phyloP scores from a whole-genome alignment of 1,139 yeast species.

The Kodamaea plutei region DNA sequence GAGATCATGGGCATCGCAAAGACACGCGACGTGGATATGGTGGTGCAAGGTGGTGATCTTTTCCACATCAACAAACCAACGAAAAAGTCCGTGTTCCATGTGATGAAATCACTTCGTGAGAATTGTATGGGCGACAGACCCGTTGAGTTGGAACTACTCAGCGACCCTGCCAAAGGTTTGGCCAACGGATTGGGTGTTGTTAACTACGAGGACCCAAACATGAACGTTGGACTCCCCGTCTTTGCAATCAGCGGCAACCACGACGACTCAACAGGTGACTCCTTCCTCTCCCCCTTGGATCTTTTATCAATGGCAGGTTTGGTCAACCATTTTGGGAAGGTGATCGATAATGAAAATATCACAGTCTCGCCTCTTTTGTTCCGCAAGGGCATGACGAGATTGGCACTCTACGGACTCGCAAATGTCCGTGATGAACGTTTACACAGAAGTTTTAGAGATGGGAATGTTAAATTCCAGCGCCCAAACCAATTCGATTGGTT shows the following conservation, averaged over 20 bases:
- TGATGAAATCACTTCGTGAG: constrained; percentile 64
- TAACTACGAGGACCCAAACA: constrained; percentile 86
- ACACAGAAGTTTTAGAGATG: constrained; percentile 76
- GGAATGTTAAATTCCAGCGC: constrained; percentile 70
- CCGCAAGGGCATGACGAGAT: constrained; percentile 74
- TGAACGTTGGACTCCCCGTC: constrained; percentile 86
- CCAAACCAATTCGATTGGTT: constrained; percentile 76
- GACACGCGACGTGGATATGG: constrained; percentile 76
- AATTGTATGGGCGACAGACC: constrained; percentile 86
- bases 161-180: constrained; percentile 67
- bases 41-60: constrained; percentile 88
- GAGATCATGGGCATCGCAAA: constrained; percentile 78
- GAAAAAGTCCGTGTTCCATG: constrained; percentile 82
- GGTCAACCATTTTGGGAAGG: constrained; percentile 86
- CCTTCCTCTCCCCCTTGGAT: constrained; percentile 84
- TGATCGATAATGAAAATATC: constrained; percentile 70
- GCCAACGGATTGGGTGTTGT: constrained; percentile 62
- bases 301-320: constrained; percentile 77
- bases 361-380: constrained; percentile 74
- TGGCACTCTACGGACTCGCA: constrained; percentile 87
- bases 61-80: constrained; percentile 89
- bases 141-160: constrained; percentile 75
- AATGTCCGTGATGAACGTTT: constrained; percentile 87
- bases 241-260: constrained; percentile 96
- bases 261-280: constrained; percentile 93